Percentiles rank a stretch among this genome's conserved stretches.
phyloP scores from a whole-genome alignment of 176 grass and related monocot genomes.

The barley (Hordeum vulgare) region DNA sequence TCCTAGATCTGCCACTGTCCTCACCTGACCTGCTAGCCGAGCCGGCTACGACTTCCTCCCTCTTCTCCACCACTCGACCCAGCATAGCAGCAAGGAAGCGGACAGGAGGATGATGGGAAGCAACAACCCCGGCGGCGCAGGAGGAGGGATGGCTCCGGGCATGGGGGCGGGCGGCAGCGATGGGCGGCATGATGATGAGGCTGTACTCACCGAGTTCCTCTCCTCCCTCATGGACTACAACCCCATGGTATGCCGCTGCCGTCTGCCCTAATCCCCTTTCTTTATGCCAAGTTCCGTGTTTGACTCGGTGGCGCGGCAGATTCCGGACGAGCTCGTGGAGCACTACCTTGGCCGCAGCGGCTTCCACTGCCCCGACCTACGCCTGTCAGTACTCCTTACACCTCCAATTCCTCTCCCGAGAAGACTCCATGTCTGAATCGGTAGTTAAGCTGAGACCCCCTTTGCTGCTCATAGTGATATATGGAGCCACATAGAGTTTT shows the following conservation, averaged over 20 bases:
- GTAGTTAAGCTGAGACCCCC: neutral
- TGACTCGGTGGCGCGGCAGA: conserved; percentile 30
- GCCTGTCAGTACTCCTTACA: conserved; percentile 50
- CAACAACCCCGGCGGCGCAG: conserved; percentile 20
- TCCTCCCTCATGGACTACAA: conserved; percentile 98
- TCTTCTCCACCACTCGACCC: too few species aligned
- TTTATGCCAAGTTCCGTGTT: neutral
- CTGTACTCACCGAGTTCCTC: conserved; percentile 79
- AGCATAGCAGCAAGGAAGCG: neutral
- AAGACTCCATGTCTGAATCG: neutral
- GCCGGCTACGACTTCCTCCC: too few species aligned
- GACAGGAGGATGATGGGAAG: conserved; percentile 45
- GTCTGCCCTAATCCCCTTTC: neutral
- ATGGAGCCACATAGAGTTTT: neutral
- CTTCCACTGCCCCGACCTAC: conserved; percentile 89
- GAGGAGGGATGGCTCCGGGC: conserved; percentile 9
- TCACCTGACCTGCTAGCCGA: too few species aligned
- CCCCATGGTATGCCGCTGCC: conserved; percentile 40
- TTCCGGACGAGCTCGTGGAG: conserved; percentile 98
- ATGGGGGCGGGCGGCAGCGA: conserved; percentile 41
- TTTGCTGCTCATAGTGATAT: neutral
- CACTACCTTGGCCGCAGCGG: conserved; percentile 90
- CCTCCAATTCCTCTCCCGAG: neutral
- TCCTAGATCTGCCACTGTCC: too few species aligned
- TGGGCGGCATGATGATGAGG: conserved; percentile 74